A percentile compares a stretch with the other conserved stretches of the same genome.
phyloP scores from a whole-genome alignment of 2,329 filamentous ascomycete species.

The Penicillium sp. region DNA sequence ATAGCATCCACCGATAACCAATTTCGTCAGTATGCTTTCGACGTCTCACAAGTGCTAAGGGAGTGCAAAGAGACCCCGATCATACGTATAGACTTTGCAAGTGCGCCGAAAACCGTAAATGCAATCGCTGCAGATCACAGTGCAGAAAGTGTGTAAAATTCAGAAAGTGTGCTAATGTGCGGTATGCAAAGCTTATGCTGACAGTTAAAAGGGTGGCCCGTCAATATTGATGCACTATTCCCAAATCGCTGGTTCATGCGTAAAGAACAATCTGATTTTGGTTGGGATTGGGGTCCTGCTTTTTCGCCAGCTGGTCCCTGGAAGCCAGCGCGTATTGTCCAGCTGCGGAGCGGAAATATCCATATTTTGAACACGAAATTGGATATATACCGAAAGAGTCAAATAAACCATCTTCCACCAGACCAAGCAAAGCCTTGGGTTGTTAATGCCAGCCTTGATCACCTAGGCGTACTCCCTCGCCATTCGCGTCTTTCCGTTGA shows the following conservation, averaged over 20 bases:
- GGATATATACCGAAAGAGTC: slow-evolving; percentile 63
- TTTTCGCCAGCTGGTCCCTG: slow-evolving; percentile 68
- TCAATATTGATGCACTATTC: slow-evolving; percentile 58
- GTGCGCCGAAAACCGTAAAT: slow-evolving; percentile 59
- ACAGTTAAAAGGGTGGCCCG: slow-evolving; percentile 52
- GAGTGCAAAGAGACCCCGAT: slow-evolving; percentile 47
- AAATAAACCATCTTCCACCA: slow-evolving; percentile 63
- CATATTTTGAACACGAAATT: slow-evolving; percentile 60
- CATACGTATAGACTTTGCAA: slow-evolving; percentile 61
- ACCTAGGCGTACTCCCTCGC: slow-evolving; percentile 54
- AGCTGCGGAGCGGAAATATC: slow-evolving; percentile 51
- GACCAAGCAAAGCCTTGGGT: slow-evolving; percentile 64
- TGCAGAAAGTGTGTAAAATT: slow-evolving; percentile 46
- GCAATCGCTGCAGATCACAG: slow-evolving; percentile 57
- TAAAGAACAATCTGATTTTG: slow-evolving; percentile 67
- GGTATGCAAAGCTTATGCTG: neutral
- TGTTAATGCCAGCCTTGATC: slow-evolving; percentile 65
- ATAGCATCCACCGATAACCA: slow-evolving; percentile 66
- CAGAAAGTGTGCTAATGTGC: neutral
- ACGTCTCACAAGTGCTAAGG: slow-evolving; percentile 55
- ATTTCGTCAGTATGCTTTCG: slow-evolving; percentile 66
- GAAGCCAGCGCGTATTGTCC: slow-evolving; percentile 63
- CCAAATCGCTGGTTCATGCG: slow-evolving; percentile 61
- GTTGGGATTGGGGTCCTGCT: slow-evolving; percentile 68
- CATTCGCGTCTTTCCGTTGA: slow-evolving; percentile 53